A percentile compares a stretch with the other conserved stretches of the same genome.
Evolutionary conservation across 2,329 filamentous ascomycete species (phyloP).

Genomic region (Xylariaceae sp.): DNA sequence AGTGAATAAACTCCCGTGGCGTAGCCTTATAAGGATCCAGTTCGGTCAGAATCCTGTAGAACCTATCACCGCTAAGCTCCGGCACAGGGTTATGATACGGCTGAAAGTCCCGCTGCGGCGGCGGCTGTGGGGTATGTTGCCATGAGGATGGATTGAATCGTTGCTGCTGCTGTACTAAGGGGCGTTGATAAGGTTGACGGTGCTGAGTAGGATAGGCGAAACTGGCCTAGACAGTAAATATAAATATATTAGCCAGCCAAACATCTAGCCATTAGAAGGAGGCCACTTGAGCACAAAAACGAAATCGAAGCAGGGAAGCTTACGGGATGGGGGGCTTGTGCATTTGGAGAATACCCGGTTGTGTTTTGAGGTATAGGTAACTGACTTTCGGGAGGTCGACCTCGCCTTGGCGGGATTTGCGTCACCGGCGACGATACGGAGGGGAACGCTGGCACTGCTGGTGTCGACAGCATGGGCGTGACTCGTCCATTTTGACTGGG

Average conservation of each 20-base stretch:
- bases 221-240: not conserved
- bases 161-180: not conserved
- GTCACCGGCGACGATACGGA: not conserved
- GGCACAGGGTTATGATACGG: not conserved
- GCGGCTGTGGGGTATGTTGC: not conserved
- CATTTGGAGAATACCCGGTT: not conserved
- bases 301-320: not conserved
- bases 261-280: not conserved
- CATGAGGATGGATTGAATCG: not conserved
- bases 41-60: slow-evolving; percentile 19
- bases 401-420: not conserved
- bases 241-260: not conserved
- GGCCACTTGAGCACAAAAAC: not conserved
- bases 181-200: not conserved
- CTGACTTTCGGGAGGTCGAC: not conserved
- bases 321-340: not conserved
- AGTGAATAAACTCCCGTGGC: slow-evolving; percentile 23
- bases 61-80: slow-evolving; percentile 2
- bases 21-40: slow-evolving; percentile 20
- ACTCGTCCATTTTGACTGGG: not conserved
- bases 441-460: not conserved
- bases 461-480: not conserved
- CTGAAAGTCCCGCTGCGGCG: not conserved
- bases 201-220: not conserved
- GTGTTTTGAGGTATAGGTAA: not conserved